Percentiles rank a stretch among this genome's conserved stretches.
These are phyloP conservation scores for Tarenaya hassleriana DNA, from an alignment of 345 rosid species.

Conservation along the genomic window DNA sequence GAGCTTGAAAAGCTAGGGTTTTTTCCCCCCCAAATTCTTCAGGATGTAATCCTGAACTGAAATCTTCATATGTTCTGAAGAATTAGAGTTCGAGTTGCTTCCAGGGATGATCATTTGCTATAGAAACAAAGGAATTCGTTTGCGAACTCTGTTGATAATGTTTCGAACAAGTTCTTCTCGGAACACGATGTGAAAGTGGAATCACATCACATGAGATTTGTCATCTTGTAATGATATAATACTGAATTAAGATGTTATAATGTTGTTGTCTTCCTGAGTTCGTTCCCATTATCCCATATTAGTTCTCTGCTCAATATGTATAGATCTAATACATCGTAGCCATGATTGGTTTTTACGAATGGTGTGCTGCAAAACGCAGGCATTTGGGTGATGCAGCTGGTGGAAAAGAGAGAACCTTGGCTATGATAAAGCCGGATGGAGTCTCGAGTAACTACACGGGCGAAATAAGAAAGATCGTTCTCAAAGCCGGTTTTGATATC, in stretches of 20 bases:
- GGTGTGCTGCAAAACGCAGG: constrained; percentile 26
- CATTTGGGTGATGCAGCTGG: constrained; percentile 31
- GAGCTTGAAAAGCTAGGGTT: background rate
- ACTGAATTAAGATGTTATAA: background rate
- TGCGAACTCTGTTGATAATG: background rate
- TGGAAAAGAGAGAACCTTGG: constrained; percentile 54
- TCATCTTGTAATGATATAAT: background rate
- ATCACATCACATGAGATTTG: background rate
- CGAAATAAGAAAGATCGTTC: constrained; percentile 38
- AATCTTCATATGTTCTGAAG: too few species aligned
- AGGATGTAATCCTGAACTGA: too few species aligned
- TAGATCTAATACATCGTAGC: too few species aligned
- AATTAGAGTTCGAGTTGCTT: background rate
- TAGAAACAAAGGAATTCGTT: background rate
- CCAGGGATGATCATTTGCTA: background rate
- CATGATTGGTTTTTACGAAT: constrained; percentile 1
- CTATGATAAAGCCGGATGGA: constrained; percentile 84
- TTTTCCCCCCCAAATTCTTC: too few species aligned
- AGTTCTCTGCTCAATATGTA: background rate
- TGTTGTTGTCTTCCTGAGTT: background rate
- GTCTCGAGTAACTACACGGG: constrained; percentile 54
- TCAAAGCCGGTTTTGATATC: constrained; percentile 50
- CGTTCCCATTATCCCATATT: background rate
- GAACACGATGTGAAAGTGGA: background rate
- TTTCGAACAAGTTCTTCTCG: background rate